These are phyloP conservation scores for Linum tenue DNA, from an alignment of 345 rosid species.

Conservation along the genomic window DNA sequence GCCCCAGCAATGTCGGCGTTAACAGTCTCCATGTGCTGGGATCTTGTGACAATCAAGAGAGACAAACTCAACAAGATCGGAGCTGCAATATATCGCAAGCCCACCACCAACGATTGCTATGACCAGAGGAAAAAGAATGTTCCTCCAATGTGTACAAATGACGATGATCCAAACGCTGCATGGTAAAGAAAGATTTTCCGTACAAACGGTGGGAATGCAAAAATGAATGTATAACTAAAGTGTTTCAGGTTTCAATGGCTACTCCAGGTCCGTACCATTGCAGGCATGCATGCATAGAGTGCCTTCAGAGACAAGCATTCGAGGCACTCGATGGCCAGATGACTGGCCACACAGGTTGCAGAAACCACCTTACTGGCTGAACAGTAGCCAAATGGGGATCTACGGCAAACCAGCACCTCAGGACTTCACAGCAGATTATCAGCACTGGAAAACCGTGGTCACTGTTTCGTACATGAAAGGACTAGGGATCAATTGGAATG, in stretches of 20 bases:
- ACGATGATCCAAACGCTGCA: slow-evolving; percentile 81
- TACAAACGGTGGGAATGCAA: not conserved
- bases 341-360: slow-evolving; percentile 64
- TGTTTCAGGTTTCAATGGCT: not conserved
- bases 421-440: slow-evolving; percentile 62
- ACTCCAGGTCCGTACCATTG: slow-evolving; percentile 75
- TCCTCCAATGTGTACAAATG: slow-evolving; percentile 67
- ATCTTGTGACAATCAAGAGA: slow-evolving; percentile 69
- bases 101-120: slow-evolving; percentile 66
- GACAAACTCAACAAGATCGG: slow-evolving; percentile 66
- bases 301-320: slow-evolving; percentile 34
- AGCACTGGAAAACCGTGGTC: slow-evolving; percentile 75
- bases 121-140: slow-evolving; percentile 46
- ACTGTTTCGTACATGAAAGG: slow-evolving; percentile 56
- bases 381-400: slow-evolving; percentile 82
- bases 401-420: slow-evolving; percentile 80
- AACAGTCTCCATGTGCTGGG: slow-evolving; percentile 78
- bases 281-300: slow-evolving; percentile 74
- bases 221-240: not conserved
- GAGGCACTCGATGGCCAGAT: slow-evolving; percentile 74
- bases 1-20: slow-evolving; percentile 57
- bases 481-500: slow-evolving; percentile 71
- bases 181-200: slow-evolving; percentile 32
- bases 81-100: slow-evolving; percentile 75
- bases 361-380: slow-evolving; percentile 70